Percentiles rank a stretch among this genome's conserved stretches.
Evolutionary conservation across 73 alveolate species (phyloP).

Genomic region (Durusdinium trenchii): DNA sequence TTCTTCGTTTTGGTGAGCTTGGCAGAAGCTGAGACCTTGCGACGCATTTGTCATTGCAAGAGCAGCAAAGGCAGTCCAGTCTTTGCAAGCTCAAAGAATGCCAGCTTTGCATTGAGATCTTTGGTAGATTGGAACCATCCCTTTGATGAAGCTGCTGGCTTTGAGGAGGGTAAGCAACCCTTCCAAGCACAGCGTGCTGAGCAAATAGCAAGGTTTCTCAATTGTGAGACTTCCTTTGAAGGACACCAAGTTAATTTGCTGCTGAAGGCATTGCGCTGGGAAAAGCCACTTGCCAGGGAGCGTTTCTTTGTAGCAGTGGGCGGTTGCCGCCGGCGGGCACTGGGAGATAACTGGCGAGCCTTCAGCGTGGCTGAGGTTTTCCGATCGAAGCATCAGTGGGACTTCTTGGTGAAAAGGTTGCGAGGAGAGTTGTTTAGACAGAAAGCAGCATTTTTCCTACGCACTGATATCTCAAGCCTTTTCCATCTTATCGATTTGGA

Average conservation of each 20-base stretch:
- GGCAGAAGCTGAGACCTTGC: not conserved
- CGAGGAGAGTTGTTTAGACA: too few species aligned
- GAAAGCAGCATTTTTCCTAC: too few species aligned
- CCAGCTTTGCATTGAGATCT: not conserved
- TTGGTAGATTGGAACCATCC: not conserved
- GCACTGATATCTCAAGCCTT: too few species aligned
- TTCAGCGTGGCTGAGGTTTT: not conserved
- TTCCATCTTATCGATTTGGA: too few species aligned
- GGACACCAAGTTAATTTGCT: too few species aligned
- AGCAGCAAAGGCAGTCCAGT: not conserved
- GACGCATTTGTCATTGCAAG: not conserved
- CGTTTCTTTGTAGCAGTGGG: too few species aligned
- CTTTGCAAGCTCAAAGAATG: not conserved
- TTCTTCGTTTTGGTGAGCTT: not conserved
- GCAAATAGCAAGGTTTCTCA: not conserved
- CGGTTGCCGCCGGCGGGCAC: too few species aligned
- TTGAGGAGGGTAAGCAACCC: not conserved
- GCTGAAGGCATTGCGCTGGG: too few species aligned
- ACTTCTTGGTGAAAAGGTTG: not conserved
- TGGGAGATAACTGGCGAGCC: too few species aligned
- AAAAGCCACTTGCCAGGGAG: too few species aligned
- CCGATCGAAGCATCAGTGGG: not conserved
- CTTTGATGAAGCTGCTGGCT: not conserved
- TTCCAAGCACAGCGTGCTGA: not conserved
- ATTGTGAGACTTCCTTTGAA: too few species aligned